Percentiles rank a stretch among this genome's conserved stretches.
Evolutionary conservation across 2,329 filamentous ascomycete genomes (phyloP).

Genomic region (Harringtonia aguacate): DNA sequence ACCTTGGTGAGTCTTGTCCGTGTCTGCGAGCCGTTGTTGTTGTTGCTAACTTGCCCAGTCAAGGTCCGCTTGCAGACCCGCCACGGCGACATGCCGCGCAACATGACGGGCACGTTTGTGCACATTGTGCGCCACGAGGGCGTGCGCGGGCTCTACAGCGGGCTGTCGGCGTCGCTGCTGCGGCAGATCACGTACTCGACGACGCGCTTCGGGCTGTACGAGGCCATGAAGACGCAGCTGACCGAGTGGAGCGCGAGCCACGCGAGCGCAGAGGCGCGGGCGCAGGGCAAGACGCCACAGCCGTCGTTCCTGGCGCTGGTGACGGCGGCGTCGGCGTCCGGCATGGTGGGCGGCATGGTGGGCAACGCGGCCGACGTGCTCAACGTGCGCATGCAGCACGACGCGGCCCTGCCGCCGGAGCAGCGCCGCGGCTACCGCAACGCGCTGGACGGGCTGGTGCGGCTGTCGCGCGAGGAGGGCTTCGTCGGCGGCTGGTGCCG

Average conservation of each 20-base stretch:
- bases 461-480: constrained; percentile 84
- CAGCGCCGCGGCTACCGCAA: constrained; percentile 82
- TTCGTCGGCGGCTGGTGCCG: constrained; percentile 59
- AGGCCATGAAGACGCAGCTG: constrained; percentile 71
- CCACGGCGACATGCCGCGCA: constrained; percentile 59
- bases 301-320: constrained; percentile 70
- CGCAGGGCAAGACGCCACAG: constrained; percentile 22
- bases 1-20: constrained; percentile 57
- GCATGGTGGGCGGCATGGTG: constrained; percentile 77
- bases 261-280: background rate
- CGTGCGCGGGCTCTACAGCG: constrained; percentile 72
- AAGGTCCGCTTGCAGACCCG: constrained; percentile 77
- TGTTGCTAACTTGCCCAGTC: constrained; percentile 5
- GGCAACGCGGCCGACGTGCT: constrained; percentile 94
- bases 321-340: constrained; percentile 71
- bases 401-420: constrained; percentile 59
- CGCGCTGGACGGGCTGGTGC: constrained; percentile 73
- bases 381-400: constrained; percentile 98
- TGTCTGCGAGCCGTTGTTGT: background rate
- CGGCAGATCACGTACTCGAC: constrained; percentile 95
- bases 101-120: constrained; percentile 76
- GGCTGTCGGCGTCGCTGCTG: constrained; percentile 83
- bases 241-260: constrained; percentile 23
- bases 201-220: constrained; percentile 92
- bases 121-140: constrained; percentile 73